A percentile compares a stretch with the other conserved stretches of the same genome.
Conservation (phyloP, 176 grass and related monocot species). For the Juncus effusus region DNA sequence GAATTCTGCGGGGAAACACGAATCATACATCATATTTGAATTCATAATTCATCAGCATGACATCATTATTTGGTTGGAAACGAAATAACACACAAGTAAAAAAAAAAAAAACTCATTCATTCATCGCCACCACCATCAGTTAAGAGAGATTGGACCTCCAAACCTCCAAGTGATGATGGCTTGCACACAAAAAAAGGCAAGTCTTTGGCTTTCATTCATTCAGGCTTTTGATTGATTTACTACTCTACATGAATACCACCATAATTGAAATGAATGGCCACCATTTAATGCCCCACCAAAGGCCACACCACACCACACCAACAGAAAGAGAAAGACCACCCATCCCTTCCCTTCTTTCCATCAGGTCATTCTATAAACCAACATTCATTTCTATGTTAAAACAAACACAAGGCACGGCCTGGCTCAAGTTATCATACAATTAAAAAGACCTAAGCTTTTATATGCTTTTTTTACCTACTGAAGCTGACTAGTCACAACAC, state of each 20-base stretch:
- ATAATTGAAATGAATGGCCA: constrained; percentile 29
- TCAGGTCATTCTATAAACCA: constrained; percentile 78
- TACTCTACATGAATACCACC: constrained; percentile 25
- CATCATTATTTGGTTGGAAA: constrained; percentile 16
- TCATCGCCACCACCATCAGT: constrained; percentile 76
- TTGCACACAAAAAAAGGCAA: neutral
- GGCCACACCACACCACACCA: constrained; percentile 3
- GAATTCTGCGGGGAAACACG: constrained; percentile 63
- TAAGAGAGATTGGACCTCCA: constrained; percentile 55
- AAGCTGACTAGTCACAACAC: too few relatives aligned
- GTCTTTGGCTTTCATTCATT: too few relatives aligned
- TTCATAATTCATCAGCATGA: constrained; percentile 52
- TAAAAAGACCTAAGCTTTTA: too few relatives aligned
- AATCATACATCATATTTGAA: constrained; percentile 18
- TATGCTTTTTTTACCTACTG: too few relatives aligned
- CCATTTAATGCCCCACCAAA: constrained; percentile 25
- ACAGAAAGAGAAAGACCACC: constrained; percentile 57
- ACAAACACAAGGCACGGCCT: constrained; percentile 36
- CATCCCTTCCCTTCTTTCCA: constrained; percentile 92
- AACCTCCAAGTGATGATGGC: constrained; percentile 18
- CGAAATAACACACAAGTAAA: neutral
- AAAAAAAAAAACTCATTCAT: neutral
- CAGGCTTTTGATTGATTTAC: too few relatives aligned
- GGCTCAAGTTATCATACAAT: constrained; percentile 39
- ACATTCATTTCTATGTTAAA: constrained; percentile 89